A percentile compares a stretch with the other conserved stretches of the same genome.
Conservation (phyloP, 208 protist species). For the Plasmodiophora brassicae region DNA sequence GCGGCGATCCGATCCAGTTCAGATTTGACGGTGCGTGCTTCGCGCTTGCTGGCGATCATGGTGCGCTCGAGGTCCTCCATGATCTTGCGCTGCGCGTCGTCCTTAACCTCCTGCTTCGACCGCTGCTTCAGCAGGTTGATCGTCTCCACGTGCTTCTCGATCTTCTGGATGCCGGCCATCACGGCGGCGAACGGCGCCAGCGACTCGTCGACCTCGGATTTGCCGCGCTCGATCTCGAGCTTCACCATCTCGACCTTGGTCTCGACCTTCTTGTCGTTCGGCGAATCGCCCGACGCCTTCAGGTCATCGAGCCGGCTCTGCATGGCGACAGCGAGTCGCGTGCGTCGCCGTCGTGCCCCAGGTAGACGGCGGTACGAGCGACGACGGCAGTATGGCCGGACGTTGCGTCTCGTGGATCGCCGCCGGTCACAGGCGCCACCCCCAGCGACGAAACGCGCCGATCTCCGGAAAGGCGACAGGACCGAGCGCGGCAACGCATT, state of each 20-base stretch:
- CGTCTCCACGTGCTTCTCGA: slow-evolving; percentile 2
- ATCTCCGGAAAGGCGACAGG: no score
- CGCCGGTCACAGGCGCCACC: no score
- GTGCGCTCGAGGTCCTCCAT: background rate
- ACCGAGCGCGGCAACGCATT: no score
- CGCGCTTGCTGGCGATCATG: background rate
- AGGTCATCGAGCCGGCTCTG: slow-evolving; percentile 29
- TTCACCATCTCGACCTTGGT: slow-evolving; percentile 3
- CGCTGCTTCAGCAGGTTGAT: slow-evolving; percentile 4
- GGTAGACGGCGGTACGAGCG: no score
- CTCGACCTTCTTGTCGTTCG: background rate
- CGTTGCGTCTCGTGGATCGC: no score
- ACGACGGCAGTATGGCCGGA: no score
- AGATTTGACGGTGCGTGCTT: slow-evolving; percentile 1
- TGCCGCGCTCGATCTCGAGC: background rate
- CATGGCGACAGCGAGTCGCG: background rate
- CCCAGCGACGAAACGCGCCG: no score
- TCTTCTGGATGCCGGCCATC: background rate
- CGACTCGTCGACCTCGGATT: background rate
- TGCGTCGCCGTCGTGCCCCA: no score
- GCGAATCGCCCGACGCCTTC: background rate
- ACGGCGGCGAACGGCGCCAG: background rate
- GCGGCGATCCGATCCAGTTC: background rate
- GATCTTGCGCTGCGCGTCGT: slow-evolving; percentile 6
- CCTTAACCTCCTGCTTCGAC: slow-evolving; percentile 20